These are phyloP conservation scores for Myxozyma udenii DNA, from an alignment of 805 yeast genomes.

Conservation along the genomic window DNA sequence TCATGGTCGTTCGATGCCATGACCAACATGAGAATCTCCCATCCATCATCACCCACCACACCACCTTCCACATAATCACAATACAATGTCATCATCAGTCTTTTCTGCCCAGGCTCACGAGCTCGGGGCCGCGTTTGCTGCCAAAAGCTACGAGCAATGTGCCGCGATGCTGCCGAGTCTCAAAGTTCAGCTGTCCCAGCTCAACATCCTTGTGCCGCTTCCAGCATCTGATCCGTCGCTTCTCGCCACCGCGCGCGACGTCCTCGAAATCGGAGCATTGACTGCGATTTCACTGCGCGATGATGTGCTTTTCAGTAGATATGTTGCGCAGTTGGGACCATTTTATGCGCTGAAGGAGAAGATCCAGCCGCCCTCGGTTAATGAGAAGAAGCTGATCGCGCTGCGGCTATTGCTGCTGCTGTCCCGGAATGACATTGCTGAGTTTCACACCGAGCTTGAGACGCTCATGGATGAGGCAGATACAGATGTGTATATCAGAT, in stretches of 20 bases:
- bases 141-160: constrained; percentile 60
- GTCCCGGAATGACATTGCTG: constrained; percentile 78
- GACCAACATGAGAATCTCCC: neutral
- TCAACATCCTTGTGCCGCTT: constrained; percentile 69
- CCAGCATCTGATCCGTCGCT: constrained; percentile 48
- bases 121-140: constrained; percentile 60
- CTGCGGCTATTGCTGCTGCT: constrained; percentile 72
- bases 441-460: constrained; percentile 88
- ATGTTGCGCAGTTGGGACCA: constrained; percentile 68
- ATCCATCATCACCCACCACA: neutral
- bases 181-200: constrained; percentile 74
- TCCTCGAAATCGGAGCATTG: constrained; percentile 85
- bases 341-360: constrained; percentile 56
- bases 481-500: constrained; percentile 65
- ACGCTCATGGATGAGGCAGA: constrained; percentile 59
- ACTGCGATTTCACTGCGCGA: constrained; percentile 64
- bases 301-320: constrained; percentile 65
- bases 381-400: constrained; percentile 70
- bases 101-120: constrained; percentile 40
- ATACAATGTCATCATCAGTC: constrained; percentile 4
- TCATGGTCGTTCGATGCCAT: no score
- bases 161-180: constrained; percentile 62
- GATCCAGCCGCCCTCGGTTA: constrained; percentile 49
- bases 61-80: neutral
- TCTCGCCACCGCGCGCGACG: constrained; percentile 71